Evolutionary conservation across 75 land plant genomes (phyloP).

Genomic region (Larix kaempferi): DNA sequence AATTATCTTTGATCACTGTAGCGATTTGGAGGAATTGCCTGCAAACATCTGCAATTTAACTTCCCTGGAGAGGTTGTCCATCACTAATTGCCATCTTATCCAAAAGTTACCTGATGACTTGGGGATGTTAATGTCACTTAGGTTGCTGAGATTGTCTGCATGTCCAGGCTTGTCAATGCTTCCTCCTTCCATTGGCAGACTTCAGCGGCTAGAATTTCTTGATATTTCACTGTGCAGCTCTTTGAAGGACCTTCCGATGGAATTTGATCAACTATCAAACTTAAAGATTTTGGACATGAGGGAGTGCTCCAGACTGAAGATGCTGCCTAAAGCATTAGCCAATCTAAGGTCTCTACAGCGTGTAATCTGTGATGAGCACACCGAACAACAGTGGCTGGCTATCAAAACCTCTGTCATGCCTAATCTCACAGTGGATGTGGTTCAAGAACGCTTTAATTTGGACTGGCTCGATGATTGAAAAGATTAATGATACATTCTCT

Average conservation of each 20-base stretch:
- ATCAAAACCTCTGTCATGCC: constrained; percentile 24
- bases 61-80: constrained; percentile 25
- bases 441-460: constrained; percentile 29
- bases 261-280: constrained; percentile 21
- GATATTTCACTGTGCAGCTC: constrained; percentile 53
- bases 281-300: constrained; percentile 71
- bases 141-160: constrained; percentile 40
- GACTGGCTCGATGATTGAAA: constrained; percentile 52
- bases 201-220: constrained; percentile 34
- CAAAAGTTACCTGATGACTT: constrained; percentile 42
- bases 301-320: constrained; percentile 38
- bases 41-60: constrained; percentile 22
- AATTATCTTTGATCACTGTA: constrained; percentile 54
- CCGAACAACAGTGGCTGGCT: not conserved
- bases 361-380: constrained; percentile 7
- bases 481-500: too few species aligned
- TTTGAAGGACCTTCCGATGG: constrained; percentile 41
- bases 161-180: constrained; percentile 43
- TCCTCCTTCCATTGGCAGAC: constrained; percentile 31
- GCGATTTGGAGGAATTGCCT: constrained; percentile 36
- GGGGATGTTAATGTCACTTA: constrained; percentile 27
- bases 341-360: not conserved
- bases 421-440: constrained; percentile 37
- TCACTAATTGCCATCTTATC: constrained; percentile 52
- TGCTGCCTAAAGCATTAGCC: constrained; percentile 23